Base-by-base conservation (phyloP, 106 monocot genomes). In the Dactylorhiza incarnata region DNA sequence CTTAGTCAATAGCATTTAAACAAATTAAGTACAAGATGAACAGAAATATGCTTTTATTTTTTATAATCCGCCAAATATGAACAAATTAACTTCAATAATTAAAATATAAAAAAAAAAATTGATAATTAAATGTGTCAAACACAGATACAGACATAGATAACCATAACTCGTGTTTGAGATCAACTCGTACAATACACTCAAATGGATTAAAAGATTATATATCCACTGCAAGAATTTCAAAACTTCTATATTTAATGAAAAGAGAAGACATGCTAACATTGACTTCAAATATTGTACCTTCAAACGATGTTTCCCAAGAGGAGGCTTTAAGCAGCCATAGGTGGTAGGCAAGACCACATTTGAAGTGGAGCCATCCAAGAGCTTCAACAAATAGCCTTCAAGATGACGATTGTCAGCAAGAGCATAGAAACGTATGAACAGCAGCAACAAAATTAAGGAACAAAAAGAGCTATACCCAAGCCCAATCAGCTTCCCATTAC, bases 231-330 rank as follows among this genome's bases (percentile, higher is more conserved):
- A 65, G 29, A 10, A 65, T 10, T 65, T 65, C 26, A 37, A 65
- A 37, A 65, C 65, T 65, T 65, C 24, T 3, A 65, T 65, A 24
- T 29, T 26, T 20, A 29, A 45, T 66, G 11, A 37, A 37, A 23
- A 74, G 25, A 29, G 29, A 65, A 65, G 12, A 65, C 9, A 6
- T 37, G 4, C 26, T 29, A 10, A 12, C 65, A 65, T 62, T 65
- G 65, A 65, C 26, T 65, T 65, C 65, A 11, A 22, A 52, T 22
- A 77, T 20, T 16, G 14, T 86, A 94, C 97, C 91, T 99, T 99
- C 61, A 99, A 79, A 68, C 97, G 89, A 77, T 91, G 91, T 71
- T 91, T 97, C 48, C 97, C 94, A 78, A 99, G 89, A 13, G 97
- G 97, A 55, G 97, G 97, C 77, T 86, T 82, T 48, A 99, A 77